Percentiles rank a stretch among this genome's conserved stretches.
Conservation (phyloP, 2,329 filamentous ascomycete species). For the Xylariaceae sp. region DNA sequence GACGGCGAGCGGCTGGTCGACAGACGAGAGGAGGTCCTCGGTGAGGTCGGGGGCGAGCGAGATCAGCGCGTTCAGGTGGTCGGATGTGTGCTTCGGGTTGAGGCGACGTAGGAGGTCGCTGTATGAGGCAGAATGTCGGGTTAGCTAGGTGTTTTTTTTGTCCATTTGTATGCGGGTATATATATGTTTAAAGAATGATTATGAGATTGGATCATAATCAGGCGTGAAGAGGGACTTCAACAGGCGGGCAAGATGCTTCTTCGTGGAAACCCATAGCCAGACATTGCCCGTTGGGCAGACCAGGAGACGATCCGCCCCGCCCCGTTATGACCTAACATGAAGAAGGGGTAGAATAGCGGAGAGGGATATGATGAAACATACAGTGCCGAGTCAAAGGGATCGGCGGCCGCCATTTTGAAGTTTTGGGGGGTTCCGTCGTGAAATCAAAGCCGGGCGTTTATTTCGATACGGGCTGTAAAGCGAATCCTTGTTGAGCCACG, state of each 20-base stretch:
- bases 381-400: slow-evolving; percentile 73
- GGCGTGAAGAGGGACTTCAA: no score
- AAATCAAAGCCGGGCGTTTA: no score
- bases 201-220: neutral
- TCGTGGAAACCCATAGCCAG: no score
- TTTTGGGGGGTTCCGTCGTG: no score
- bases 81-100: slow-evolving; percentile 85
- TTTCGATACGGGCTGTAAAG: no score
- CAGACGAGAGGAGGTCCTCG: slow-evolving; percentile 94
- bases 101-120: slow-evolving; percentile 98
- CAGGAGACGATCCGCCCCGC: no score
- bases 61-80: slow-evolving; percentile 86
- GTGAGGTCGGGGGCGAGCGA: slow-evolving; percentile 83
- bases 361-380: slow-evolving; percentile 38
- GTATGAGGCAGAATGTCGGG: slow-evolving; percentile 10
- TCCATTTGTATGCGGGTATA: neutral
- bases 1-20: slow-evolving; percentile 88
- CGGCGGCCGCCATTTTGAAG: slow-evolving; percentile 46
- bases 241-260: neutral
- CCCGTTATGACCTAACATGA: neutral
- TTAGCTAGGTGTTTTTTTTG: neutral
- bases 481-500: no score
- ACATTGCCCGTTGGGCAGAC: neutral
- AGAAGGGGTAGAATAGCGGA: slow-evolving; percentile 1
- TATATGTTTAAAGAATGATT: neutral